Conservation (phyloP, 305 asterid genomes). For the Nicotiana rustica region DNA sequence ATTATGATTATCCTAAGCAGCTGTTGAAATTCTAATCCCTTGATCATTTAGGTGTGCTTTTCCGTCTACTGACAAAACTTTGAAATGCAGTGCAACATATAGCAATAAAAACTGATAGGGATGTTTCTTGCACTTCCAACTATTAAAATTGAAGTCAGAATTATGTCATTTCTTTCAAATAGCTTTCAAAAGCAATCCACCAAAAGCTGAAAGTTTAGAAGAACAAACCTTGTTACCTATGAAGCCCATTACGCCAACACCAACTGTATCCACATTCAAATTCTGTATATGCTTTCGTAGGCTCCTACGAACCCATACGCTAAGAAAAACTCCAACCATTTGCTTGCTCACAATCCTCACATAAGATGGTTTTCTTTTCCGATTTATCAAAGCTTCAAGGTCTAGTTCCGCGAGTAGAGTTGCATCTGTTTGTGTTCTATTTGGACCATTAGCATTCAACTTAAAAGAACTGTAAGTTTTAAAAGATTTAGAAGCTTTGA, state of each 20-base stretch:
- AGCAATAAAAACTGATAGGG: constrained; percentile 26
- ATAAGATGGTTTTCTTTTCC: constrained; percentile 80
- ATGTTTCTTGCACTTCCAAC: constrained; percentile 20
- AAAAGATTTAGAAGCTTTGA: constrained; percentile 66
- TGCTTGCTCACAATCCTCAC: constrained; percentile 96
- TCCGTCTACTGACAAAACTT: neutral
- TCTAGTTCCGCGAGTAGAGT: constrained; percentile 65
- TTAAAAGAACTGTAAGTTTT: constrained; percentile 65
- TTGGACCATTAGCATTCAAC: constrained; percentile 46
- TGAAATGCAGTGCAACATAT: constrained; percentile 17
- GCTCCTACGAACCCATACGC: constrained; percentile 90
- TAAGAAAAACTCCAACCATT: constrained; percentile 90
- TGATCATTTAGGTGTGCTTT: neutral
- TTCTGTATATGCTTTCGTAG: constrained; percentile 85
- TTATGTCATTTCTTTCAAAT: constrained; percentile 15
- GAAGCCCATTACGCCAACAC: constrained; percentile 98
- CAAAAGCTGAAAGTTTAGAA: constrained; percentile 39
- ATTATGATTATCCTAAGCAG: constrained; percentile 17
- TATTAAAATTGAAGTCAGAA: constrained; percentile 29
- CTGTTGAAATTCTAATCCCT: constrained; percentile 2
- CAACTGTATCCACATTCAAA: constrained; percentile 84
- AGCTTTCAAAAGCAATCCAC: constrained; percentile 1
- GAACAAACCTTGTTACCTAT: constrained; percentile 94
- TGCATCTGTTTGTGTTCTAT: constrained; percentile 49
- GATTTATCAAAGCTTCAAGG: constrained; percentile 74